Conservation (phyloP, 371 early-diverging fungal species). For the Nematocida sp. region DNA sequence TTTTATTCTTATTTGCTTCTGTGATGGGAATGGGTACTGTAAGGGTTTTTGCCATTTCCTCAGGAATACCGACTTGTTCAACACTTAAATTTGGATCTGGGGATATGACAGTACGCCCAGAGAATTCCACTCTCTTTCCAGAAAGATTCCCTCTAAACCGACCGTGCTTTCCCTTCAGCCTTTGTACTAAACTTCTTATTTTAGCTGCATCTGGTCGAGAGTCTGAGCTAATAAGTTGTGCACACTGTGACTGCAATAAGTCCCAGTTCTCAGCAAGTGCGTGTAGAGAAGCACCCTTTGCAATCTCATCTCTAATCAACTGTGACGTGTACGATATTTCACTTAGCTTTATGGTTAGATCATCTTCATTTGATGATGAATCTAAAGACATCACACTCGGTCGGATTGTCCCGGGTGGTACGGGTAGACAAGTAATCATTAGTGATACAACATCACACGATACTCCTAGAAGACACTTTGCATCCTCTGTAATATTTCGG, state of each 20-base stretch:
- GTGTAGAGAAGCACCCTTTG: constrained; percentile 77
- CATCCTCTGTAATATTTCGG: constrained; percentile 71
- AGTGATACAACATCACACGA: constrained; percentile 51
- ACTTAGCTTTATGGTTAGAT: constrained; percentile 90
- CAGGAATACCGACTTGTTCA: constrained; percentile 92
- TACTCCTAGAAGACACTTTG: constrained; percentile 58
- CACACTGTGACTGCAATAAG: constrained; percentile 84
- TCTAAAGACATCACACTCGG: constrained; percentile 90
- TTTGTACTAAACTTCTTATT: constrained; percentile 82
- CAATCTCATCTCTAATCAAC: constrained; percentile 78
- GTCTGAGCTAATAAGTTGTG: constrained; percentile 92
- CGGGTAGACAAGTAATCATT: constrained; percentile 72
- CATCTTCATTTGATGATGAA: constrained; percentile 88
- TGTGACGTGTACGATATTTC: constrained; percentile 90
- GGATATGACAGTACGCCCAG: constrained; percentile 96
- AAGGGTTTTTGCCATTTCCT: constrained; percentile 83
- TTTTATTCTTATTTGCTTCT: constrained; percentile 77
- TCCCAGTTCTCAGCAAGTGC: constrained; percentile 85
- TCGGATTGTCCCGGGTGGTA: constrained; percentile 92
- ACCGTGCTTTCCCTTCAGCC: constrained; percentile 98
- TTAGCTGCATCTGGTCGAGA: constrained; percentile 77
- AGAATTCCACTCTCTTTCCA: constrained; percentile 99
- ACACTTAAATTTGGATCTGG: constrained; percentile 97
- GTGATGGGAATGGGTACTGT: constrained; percentile 95
- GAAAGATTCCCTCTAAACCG: constrained; percentile 97